Evolutionary conservation across 371 early-diverging fungal species (phyloP).

Genomic region (Entomophthora muscae): DNA sequence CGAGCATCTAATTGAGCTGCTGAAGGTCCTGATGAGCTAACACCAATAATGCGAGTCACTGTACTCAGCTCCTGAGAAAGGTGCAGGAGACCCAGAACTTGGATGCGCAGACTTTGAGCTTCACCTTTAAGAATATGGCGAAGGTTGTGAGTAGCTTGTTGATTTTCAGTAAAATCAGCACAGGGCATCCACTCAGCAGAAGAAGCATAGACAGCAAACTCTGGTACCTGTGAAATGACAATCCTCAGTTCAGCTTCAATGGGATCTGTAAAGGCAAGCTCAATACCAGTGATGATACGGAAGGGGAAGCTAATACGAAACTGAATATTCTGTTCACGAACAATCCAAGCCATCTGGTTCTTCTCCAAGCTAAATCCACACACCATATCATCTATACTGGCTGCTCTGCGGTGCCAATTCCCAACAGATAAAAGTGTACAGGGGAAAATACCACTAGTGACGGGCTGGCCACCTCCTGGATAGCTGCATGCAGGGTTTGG

Average conservation of each 20-base stretch:
- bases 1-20: constrained; percentile 3
- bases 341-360: constrained; percentile 47
- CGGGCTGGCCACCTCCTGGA: constrained; percentile 9
- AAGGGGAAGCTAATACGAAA: constrained; percentile 58
- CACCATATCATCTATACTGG: constrained; percentile 29
- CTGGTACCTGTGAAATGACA: constrained; percentile 34
- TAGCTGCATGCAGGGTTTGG: constrained; percentile 13
- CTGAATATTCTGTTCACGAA: constrained; percentile 38
- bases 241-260: constrained; percentile 33
- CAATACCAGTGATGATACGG: constrained; percentile 30
- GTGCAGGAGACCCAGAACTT: constrained; percentile 20
- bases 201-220: constrained; percentile 39
- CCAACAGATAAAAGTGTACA: constrained; percentile 47
- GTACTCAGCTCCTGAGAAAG: constrained; percentile 8
- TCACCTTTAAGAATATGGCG: constrained; percentile 43
- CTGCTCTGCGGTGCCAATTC: constrained; percentile 54
- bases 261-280: constrained; percentile 29
- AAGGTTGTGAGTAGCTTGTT: constrained; percentile 42
- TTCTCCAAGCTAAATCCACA: constrained; percentile 31
- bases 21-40: neutral
- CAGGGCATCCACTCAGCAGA: constrained; percentile 39
- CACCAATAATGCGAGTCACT: neutral
- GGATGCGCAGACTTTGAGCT: constrained; percentile 29
- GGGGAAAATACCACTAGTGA: constrained; percentile 21
- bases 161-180: constrained; percentile 55